These are phyloP conservation scores for Nemania bipapillata DNA, from an alignment of 2,329 filamentous ascomycete genomes.

Conservation along the genomic window DNA sequence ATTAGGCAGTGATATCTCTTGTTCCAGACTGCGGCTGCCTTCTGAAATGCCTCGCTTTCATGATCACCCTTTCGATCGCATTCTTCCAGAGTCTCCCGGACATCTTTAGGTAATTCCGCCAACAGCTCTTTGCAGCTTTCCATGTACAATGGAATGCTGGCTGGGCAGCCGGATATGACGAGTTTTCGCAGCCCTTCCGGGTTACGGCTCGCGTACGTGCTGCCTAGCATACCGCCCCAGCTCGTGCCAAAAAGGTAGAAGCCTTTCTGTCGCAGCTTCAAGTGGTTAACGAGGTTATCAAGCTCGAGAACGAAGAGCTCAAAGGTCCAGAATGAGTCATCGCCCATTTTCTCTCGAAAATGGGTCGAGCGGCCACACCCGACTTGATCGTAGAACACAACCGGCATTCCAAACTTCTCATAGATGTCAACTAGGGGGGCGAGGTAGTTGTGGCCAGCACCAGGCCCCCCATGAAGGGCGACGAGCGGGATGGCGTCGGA, in stretches of 20 bases:
- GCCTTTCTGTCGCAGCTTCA: background rate
- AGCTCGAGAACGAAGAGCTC: background rate
- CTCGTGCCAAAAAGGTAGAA: background rate
- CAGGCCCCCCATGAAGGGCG: background rate
- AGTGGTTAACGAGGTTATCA: background rate
- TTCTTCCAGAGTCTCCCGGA: background rate
- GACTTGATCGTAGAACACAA: background rate
- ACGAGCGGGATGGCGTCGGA: slow-evolving; percentile 1
- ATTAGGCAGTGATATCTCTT: too few species aligned
- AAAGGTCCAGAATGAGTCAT: background rate
- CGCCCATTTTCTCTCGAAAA: background rate
- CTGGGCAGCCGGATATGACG: background rate
- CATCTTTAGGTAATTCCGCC: background rate
- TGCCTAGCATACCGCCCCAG: background rate
- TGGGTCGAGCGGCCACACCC: background rate
- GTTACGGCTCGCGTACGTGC: background rate
- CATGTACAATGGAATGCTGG: background rate
- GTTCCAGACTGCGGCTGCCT: too few species aligned
- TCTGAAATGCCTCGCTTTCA: too few species aligned
- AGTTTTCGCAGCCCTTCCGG: background rate
- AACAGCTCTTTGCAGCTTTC: background rate
- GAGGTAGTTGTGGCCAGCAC: background rate
- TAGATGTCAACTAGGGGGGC: background rate
- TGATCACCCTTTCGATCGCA: background rate
- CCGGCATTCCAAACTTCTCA: background rate